Conservation (phyloP, 768 basidiomycete genomes). For the Mrakia gelida region DNA sequence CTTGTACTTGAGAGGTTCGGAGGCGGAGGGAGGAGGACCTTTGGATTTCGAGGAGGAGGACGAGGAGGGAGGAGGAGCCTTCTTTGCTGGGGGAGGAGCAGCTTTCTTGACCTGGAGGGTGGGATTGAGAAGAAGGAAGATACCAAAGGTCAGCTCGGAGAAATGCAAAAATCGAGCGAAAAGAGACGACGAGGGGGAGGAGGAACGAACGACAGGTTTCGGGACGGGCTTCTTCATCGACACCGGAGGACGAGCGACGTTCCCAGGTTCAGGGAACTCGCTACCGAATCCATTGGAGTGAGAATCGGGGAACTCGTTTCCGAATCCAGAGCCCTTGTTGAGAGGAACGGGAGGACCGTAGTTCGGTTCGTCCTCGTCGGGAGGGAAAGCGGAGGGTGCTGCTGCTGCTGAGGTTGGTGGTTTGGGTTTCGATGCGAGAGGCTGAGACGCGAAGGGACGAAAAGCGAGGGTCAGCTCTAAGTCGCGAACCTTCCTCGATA, state of each 20-base stretch:
- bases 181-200: neutral
- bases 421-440: constrained; percentile 10
- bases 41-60: constrained; percentile 41
- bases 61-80: constrained; percentile 33
- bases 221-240: constrained; percentile 9
- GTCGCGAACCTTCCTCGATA: neutral
- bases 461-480: too few species aligned
- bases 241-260: neutral
- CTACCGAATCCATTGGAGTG: constrained; percentile 21
- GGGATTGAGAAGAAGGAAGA: too few species aligned
- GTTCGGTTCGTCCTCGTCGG: neutral
- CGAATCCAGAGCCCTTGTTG: constrained; percentile 23
- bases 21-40: constrained; percentile 40
- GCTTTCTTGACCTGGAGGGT: constrained; percentile 24
- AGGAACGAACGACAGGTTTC: constrained; percentile 11
- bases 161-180: too few species aligned
- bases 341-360: constrained; percentile 19
- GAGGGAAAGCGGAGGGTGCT: neutral
- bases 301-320: constrained; percentile 20
- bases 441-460: neutral
- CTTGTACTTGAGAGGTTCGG: constrained; percentile 84
- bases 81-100: constrained; percentile 39
- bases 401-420: neutral
- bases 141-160: too few species aligned
- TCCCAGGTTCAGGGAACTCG: constrained; percentile 25